phyloP scores from a whole-genome alignment of 2,329 filamentous ascomycete species.

The Exophiala calicioides region DNA sequence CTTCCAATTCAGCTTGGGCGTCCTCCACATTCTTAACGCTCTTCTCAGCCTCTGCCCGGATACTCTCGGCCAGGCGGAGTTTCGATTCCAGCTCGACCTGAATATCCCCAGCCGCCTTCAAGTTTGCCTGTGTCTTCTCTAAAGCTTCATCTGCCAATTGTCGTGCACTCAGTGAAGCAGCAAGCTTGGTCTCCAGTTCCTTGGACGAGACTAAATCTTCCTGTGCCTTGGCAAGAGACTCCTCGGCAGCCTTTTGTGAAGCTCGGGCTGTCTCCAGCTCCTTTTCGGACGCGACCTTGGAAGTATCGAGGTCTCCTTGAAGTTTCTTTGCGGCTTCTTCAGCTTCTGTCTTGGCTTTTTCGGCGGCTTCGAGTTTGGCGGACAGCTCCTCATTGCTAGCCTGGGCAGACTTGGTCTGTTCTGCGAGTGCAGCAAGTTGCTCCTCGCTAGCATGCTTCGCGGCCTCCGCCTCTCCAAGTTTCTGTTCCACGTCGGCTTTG shows the following conservation, averaged over 20 bases:
- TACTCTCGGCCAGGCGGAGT: conserved; percentile 1
- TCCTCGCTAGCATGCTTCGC: neutral
- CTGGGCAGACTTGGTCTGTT: conserved; percentile 5
- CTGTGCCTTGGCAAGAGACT: conserved; percentile 7
- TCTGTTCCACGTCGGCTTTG: conserved; percentile 10
- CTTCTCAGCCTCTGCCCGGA: conserved; percentile 6
- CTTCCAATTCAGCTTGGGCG: conserved; percentile 8
- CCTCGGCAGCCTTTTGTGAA: conserved; percentile 12
- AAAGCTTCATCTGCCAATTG: conserved; percentile 14
- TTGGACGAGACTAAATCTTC: neutral
- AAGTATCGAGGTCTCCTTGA: conserved; percentile 2
- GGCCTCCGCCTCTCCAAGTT: conserved; percentile 12
- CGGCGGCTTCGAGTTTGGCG: conserved; percentile 5
- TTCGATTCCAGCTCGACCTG: conserved; percentile 9
- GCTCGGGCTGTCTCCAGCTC: conserved; percentile 7
- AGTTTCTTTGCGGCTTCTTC: conserved; percentile 13
- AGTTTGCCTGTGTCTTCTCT: conserved; percentile 6
- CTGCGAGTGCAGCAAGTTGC: conserved; percentile 2
- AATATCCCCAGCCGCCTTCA: conserved; percentile 8
- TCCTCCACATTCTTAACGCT: conserved; percentile 9
- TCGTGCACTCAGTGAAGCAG: neutral
- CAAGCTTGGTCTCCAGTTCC: conserved; percentile 4
- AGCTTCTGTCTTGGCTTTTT: conserved; percentile 6
- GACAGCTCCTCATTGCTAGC: conserved; percentile 9
- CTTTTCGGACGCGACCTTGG: conserved; percentile 7